phyloP scores from a whole-genome alignment of 345 rosid species.

The Pelargonium nanum region DNA sequence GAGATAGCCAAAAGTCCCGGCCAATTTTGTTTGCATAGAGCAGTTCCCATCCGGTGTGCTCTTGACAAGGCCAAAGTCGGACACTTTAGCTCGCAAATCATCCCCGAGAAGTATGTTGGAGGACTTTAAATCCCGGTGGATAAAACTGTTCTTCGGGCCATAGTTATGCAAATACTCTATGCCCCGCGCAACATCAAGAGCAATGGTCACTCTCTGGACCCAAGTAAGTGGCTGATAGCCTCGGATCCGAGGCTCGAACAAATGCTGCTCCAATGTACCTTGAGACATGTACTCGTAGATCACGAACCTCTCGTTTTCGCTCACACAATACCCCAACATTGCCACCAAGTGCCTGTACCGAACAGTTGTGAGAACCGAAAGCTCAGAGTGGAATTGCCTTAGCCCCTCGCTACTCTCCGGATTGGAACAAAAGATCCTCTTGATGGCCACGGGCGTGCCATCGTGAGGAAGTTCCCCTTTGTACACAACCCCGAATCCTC shows the following conservation, averaged over 20 bases:
- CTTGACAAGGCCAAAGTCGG: conserved; percentile 89
- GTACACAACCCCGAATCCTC: conserved; percentile 87
- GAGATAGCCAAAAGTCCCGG: conserved; percentile 93
- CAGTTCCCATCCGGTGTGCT: conserved; percentile 78
- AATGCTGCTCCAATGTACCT: conserved; percentile 70
- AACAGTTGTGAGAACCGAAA: conserved; percentile 70
- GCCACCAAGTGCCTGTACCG: conserved; percentile 89
- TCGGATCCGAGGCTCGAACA: conserved; percentile 46
- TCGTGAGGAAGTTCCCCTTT: conserved; percentile 64
- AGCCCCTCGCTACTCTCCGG: conserved; percentile 55
- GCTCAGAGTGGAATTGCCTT: conserved; percentile 86
- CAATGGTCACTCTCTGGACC: conserved; percentile 73
- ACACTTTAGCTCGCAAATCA: conserved; percentile 92
- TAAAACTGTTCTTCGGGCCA: conserved; percentile 79
- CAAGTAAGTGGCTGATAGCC: conserved; percentile 51
- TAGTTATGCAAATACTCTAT: conserved; percentile 78
- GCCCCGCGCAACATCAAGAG: conserved; percentile 82
- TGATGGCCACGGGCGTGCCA: conserved; percentile 76
- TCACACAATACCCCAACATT: conserved; percentile 64
- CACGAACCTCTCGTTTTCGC: conserved; percentile 66
- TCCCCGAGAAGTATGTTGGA: conserved; percentile 83
- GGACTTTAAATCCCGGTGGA: conserved; percentile 84
- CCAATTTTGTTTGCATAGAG: conserved; percentile 83
- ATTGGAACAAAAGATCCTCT: conserved; percentile 58
- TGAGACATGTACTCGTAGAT: conserved; percentile 92